Evolutionary conservation across 352 stramenopile genomes (phyloP).

Genomic region (Phytophthora nicotianae): DNA sequence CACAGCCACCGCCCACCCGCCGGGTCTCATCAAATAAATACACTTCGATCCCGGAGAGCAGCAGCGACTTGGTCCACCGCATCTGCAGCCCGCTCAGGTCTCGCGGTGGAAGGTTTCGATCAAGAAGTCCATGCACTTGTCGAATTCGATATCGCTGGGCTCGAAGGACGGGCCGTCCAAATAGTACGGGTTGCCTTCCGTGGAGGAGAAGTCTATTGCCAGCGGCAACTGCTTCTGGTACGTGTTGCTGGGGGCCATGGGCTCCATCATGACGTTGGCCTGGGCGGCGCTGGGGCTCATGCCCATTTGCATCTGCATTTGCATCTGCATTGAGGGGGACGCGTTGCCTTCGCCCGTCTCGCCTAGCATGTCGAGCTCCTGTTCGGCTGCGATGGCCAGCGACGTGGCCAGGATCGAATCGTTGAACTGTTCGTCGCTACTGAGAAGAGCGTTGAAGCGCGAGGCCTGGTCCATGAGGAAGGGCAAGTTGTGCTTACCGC

Average conservation of each 20-base stretch:
- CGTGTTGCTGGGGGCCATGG: slow-evolving; percentile 39
- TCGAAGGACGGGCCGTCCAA: slow-evolving; percentile 52
- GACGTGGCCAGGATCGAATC: slow-evolving; percentile 80
- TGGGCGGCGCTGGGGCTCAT: slow-evolving; percentile 15
- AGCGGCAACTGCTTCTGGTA: slow-evolving; percentile 57
- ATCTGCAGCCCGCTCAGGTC: slow-evolving; percentile 22
- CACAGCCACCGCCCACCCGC: slow-evolving; percentile 19
- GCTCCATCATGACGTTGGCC: slow-evolving; percentile 27
- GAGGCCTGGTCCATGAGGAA: slow-evolving; percentile 74
- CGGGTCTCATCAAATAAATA: slow-evolving; percentile 48
- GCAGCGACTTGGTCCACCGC: background rate
- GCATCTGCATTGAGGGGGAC: slow-evolving; percentile 36
- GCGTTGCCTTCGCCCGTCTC: slow-evolving; percentile 44
- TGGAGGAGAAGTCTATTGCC: slow-evolving; percentile 54
- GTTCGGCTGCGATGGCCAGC: slow-evolving; percentile 73
- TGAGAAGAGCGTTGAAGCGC: slow-evolving; percentile 73
- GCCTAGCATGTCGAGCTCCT: slow-evolving; percentile 70
- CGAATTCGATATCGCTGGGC: slow-evolving; percentile 70
- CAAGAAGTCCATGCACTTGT: slow-evolving; percentile 84
- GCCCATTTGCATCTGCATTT: slow-evolving; percentile 33
- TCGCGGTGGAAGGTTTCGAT: slow-evolving; percentile 76
- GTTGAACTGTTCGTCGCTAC: slow-evolving; percentile 80
- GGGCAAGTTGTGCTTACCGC: slow-evolving; percentile 64
- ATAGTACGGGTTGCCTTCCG: slow-evolving; percentile 53
- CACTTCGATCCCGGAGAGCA: slow-evolving; percentile 34